Percentiles rank a stretch among this genome's conserved stretches.
These are phyloP conservation scores for Coemansia sp. DNA, from an alignment of 192 early-diverging fungal genomes.

Conservation along the genomic window DNA sequence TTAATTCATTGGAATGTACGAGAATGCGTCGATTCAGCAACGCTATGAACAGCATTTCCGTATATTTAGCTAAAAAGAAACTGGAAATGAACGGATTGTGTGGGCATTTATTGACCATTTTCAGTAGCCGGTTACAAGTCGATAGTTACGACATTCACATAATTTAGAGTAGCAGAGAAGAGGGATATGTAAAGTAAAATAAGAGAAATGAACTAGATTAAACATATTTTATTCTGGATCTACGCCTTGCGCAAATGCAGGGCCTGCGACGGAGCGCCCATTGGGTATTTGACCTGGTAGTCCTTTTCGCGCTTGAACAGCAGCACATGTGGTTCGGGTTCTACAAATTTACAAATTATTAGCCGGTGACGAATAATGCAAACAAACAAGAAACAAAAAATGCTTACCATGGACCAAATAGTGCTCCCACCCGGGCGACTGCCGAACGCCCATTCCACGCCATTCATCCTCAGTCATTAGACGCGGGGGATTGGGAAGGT, in stretches of 20 bases:
- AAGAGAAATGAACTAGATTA: background rate
- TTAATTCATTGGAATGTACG: background rate
- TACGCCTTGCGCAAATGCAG: conserved; percentile 2
- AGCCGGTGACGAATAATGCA: background rate
- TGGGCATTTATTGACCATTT: background rate
- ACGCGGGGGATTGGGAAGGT: conserved; percentile 39
- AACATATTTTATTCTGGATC: background rate
- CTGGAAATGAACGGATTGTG: background rate
- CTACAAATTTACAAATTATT: conserved; percentile 2
- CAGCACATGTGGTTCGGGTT: conserved; percentile 50
- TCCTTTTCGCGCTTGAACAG: conserved; percentile 47
- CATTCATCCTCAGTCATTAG: conserved; percentile 43
- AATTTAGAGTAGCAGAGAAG: background rate
- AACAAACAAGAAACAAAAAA: background rate
- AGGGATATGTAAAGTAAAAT: background rate
- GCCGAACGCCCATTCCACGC: conserved; percentile 42
- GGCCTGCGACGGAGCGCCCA: conserved; percentile 3
- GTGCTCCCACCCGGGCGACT: conserved; percentile 51
- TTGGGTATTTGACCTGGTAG: conserved; percentile 19
- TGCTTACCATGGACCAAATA: conserved; percentile 48
- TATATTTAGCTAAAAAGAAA: background rate
- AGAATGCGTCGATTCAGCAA: conserved; percentile 1
- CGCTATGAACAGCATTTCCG: background rate
- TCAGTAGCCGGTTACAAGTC: background rate
- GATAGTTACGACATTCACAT: background rate